Conservation (phyloP, 2,329 filamentous ascomycete genomes). For the Cyanodermella asteris region DNA sequence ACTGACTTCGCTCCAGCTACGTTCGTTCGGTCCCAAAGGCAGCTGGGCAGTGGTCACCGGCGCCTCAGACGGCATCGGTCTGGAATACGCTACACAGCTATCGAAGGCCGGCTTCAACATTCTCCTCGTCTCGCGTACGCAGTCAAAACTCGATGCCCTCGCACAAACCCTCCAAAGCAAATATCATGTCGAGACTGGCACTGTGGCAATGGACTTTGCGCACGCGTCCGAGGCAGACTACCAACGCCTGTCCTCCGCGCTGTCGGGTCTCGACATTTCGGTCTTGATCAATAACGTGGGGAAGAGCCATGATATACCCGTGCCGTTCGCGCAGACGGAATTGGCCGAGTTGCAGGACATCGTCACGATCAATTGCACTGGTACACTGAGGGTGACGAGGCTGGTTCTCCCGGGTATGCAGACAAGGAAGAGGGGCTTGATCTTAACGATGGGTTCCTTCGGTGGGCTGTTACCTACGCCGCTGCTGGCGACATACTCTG, state of each 20-base stretch:
- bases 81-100: conserved; percentile 82
- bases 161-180: conserved; percentile 51
- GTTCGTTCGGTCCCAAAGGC: conserved; percentile 73
- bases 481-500: conserved; percentile 84
- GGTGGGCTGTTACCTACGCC: conserved; percentile 83
- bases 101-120: conserved; percentile 86
- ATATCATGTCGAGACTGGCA: conserved; percentile 48
- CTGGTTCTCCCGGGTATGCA: conserved; percentile 69
- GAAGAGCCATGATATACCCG: conserved; percentile 79
- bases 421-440: conserved; percentile 62
- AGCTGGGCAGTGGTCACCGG: conserved; percentile 85
- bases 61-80: conserved; percentile 88
- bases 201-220: conserved; percentile 78
- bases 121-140: conserved; percentile 84
- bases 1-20: conserved; percentile 35
- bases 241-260: conserved; percentile 42
- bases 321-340: conserved; percentile 62
- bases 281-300: conserved; percentile 96
- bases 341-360: conserved; percentile 70
- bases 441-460: conserved; percentile 94
- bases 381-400: conserved; percentile 72
- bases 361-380: conserved; percentile 84
- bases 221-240: conserved; percentile 63
- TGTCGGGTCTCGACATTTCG: conserved; percentile 56
- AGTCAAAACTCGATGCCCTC: conserved; percentile 65